A percentile compares a stretch with the other conserved stretches of the same genome.
Evolutionary conservation across 2,329 filamentous ascomycete species (phyloP).

Genomic region (Fusarium musae): DNA sequence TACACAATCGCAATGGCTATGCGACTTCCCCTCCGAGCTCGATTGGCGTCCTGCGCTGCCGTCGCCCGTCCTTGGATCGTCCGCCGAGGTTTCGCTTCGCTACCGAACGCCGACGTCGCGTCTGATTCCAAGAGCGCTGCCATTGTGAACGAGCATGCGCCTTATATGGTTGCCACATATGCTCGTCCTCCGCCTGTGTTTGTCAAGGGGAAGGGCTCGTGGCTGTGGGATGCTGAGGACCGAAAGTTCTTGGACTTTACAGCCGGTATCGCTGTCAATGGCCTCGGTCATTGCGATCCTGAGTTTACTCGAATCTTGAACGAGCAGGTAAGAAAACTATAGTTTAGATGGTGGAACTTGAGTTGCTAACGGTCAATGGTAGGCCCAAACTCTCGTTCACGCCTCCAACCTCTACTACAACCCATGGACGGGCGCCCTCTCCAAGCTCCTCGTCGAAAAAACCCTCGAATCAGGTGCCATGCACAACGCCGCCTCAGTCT

Average conservation of each 20-base stretch:
- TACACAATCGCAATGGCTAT: slow-evolving; percentile 51
- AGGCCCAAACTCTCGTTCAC: slow-evolving; percentile 83
- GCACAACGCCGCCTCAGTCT: slow-evolving; percentile 81
- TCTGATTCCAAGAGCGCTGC: slow-evolving; percentile 78
- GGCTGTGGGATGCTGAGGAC: slow-evolving; percentile 91
- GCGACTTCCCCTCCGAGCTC: slow-evolving; percentile 53
- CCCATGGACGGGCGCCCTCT: slow-evolving; percentile 91
- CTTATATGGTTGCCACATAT: slow-evolving; percentile 97
- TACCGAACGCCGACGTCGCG: slow-evolving; percentile 77
- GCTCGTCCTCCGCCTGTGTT: slow-evolving; percentile 91
- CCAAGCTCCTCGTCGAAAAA: slow-evolving; percentile 83
- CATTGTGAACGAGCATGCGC: slow-evolving; percentile 78
- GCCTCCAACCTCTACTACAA: slow-evolving; percentile 98
- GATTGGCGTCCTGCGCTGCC: slow-evolving; percentile 47
- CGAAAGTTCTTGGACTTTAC: slow-evolving; percentile 94
- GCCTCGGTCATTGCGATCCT: slow-evolving; percentile 88
- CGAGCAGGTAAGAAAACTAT: slow-evolving; percentile 69
- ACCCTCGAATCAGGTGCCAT: slow-evolving; percentile 84
- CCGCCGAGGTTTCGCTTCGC: slow-evolving; percentile 48
- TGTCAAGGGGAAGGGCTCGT: slow-evolving; percentile 85
- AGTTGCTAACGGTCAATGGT: not conserved
- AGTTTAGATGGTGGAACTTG: not conserved
- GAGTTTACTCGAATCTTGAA: slow-evolving; percentile 79
- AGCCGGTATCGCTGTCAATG: slow-evolving; percentile 94
- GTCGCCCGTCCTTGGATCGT: slow-evolving; percentile 43